Percentiles rank a stretch among this genome's conserved stretches.
Conservation (phyloP, 2,329 filamentous ascomycete genomes). For the Cercospora sp. region DNA sequence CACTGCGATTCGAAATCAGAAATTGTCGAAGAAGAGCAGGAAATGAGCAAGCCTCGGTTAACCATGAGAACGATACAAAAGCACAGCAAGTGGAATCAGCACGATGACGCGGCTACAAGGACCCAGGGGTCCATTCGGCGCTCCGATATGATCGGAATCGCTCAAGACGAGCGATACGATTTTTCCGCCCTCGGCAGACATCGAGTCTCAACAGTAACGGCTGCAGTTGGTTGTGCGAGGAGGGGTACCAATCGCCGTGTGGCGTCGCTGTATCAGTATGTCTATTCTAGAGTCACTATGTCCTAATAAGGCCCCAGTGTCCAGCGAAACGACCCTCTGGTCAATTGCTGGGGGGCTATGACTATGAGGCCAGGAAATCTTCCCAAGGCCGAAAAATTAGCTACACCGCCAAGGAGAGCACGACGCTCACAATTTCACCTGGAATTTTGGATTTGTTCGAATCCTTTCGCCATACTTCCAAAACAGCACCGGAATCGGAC, state of each 20-base stretch:
- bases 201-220: no score
- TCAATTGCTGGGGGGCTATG: neutral
- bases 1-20: slow-evolving; percentile 24
- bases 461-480: slow-evolving; percentile 50
- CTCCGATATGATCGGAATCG: neutral
- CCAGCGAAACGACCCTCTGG: neutral
- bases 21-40: slow-evolving; percentile 26
- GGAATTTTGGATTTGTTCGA: slow-evolving; percentile 23
- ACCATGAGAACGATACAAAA: neutral
- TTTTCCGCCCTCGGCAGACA: neutral
- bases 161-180: neutral
- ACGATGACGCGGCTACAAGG: neutral
- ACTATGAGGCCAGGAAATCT: neutral
- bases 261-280: neutral
- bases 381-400: neutral
- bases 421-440: slow-evolving; percentile 23
- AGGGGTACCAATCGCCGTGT: no score
- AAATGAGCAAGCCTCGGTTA: slow-evolving; percentile 14
- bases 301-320: neutral
- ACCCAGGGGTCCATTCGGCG: neutral
- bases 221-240: no score
- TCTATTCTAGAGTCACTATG: neutral
- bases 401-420: neutral
- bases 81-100: neutral
- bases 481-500: slow-evolving; percentile 50